Base-by-base conservation (phyloP, 306 rosid species). In the Medicago truncatula region DNA sequence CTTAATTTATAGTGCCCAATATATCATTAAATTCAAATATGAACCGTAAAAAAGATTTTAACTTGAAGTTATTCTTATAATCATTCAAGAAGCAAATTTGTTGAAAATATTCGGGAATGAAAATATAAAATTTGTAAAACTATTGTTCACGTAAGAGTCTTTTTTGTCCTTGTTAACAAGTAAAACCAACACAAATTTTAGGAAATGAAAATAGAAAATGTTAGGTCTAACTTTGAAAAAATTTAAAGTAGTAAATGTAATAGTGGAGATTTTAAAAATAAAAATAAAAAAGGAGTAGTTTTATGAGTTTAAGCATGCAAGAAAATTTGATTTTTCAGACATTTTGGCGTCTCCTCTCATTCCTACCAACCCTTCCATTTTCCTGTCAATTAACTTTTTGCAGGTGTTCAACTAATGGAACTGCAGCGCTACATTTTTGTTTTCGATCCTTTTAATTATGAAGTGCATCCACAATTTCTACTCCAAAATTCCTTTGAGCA, bases 401-500 rank as follows among this genome's bases (percentile, higher is more conserved):
- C 8, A 6, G 73, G 40, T 65, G 44, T 41, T 71, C 5, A 28
- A 28, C 5, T 14, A 61, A 44, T 5, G 61, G 47, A 50, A 62
- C 44, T 15, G 23, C 8, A 8, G 72, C 15, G 13, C 64, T 75
- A 8, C 16, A 3, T 28, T 23, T 60, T 74, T 58, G 43, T 73
- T 23, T 16, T 20, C 18, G 59, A 46, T 31, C 49, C 39, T 60
- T 14, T 69, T 31, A 47, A 13, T 47, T 78, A n/a, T n/a, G 18
- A 58, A 71, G 39, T 52, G 58, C 66, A 71, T 39, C 39, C 49
- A 14, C 40, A 39, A 34, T 11, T 78, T 78, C 73, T 52, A 71
- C 73, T 71, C 77, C 82, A 71, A 78, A 70, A 78, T 71, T 57
- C 63, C 47, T 34, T 52, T 21, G 72, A 11, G 65, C 17, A 4